Evolutionary conservation across 202 grass and related monocot species (phyloP), one percentile per base, ranked within the genome.

Genomic region (Carex arenaria): DNA sequence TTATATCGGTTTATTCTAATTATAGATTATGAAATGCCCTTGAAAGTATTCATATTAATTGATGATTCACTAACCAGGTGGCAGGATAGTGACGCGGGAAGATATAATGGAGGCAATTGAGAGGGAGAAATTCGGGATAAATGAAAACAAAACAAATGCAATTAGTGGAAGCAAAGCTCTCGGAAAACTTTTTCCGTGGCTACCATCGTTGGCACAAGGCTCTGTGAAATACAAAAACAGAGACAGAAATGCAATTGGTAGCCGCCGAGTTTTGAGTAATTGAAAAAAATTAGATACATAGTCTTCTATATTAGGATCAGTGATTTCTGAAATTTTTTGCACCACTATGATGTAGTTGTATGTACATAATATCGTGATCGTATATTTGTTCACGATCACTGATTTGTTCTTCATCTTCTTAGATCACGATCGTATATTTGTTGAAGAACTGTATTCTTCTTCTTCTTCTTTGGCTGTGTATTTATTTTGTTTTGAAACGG

Each of bases 81-180:
- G 89, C 10, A 85, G 83, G 83, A 78, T 77, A 72, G 93, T 98
- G 18, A 87, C 77, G 62, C 80, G 93, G 15, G 95, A 95, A 76
- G 95, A 95, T 86, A 85, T 98, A 80, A 92, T 95, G 91, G 91
- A 95, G 80, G 91, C 95, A 65, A 89, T 98, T 12, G 95, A 95
- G 85, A 92, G 95, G 88, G 95, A 94, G 82, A 98, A 92, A 86
- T 98, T 88, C 10, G 93, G 91, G 15, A 87, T 98, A 87, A 93
- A 88, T 34, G 91, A 89, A 67, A 93, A 82, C 60, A 91, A 90
- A 85, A 67, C 74, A 42, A 78, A 47, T 84, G 61, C 64, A 72
- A 79, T 54, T 84, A 77, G 74, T 75, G 87, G 73, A 91, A 91
- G 84, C 18, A 83, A 91, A 81, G 82, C 90, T 30, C 87, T 97